Base-by-base conservation (phyloP, 2,329 filamentous ascomycete species). In the Diaporthe batatas region DNA sequence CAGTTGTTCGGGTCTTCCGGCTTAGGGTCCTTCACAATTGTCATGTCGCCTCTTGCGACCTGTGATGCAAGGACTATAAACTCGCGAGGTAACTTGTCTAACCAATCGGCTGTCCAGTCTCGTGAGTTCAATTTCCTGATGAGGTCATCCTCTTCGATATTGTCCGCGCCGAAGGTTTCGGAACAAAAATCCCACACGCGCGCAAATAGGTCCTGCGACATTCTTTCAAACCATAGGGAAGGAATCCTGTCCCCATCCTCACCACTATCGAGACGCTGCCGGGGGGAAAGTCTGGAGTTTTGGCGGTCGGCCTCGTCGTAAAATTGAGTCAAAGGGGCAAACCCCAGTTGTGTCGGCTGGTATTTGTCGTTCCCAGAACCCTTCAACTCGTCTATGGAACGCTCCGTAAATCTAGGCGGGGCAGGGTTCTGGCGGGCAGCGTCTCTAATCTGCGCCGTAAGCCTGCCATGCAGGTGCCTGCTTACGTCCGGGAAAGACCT, bases 101-200 rank as follows among this genome's bases (percentile, higher is more conserved):
- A 39, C 57, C 70, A 72, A 8, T 39, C 14, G n/a, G n/a, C 21
- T 44, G 69, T 72, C 74, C 73, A 74, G 54, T 74, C 68, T 23
- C 11, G 49, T 2, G 57, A 16, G 6, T 25, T 5, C 10, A 58
- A 14, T n/a, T 16, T 53, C 12, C 21, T 4, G 6, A 51, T 14
- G n/a, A 51, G 47, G n/a, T 51, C 47, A 10, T 25, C 12, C n/a
- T 51, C 47, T 25, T 14, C 47, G n/a, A 51, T 12, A 12, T 12
- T 14, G 12, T 51, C 47, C 47, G n/a, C 47, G 32, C 73, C 73
- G 10, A 74, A 73, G 23, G 73, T 71, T 2, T 58, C 59, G 32
- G 68, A 51, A n/a, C 71, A 57, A 42, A 73, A 74, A 4, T 74
- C 71, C 73, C 71, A 74, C 6, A 74, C 42, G 6, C 73, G 68